Conservation (phyloP, 202 grass and related monocot genomes). For the Eragrostis tef region DNA sequence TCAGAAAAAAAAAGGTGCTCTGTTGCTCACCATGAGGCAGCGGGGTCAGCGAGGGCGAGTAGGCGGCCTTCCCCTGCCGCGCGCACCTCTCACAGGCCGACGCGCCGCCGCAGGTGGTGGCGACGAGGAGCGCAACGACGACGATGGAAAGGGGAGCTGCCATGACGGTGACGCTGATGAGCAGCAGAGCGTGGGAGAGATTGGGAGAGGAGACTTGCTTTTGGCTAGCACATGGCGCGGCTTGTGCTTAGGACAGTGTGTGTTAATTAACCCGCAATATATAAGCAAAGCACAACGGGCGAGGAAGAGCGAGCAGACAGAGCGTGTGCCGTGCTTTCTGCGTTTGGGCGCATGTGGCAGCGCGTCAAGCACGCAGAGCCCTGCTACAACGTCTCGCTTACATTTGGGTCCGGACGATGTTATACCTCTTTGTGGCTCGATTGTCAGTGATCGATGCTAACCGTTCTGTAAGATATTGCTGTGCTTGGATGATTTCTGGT, state of each 20-base stretch:
- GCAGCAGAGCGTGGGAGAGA: background rate
- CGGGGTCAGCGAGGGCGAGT: constrained; percentile 45
- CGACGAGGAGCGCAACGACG: constrained; percentile 33
- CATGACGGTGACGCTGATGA: background rate
- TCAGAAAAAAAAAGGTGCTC: too few relatives aligned
- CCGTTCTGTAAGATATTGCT: background rate
- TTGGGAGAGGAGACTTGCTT: background rate
- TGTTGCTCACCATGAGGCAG: constrained; percentile 40
- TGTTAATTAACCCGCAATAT: constrained; percentile 33
- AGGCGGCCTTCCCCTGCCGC: constrained; percentile 56
- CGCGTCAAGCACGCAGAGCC: too few relatives aligned
- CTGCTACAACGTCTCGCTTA: rapidly evolving
- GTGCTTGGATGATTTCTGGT: background rate
- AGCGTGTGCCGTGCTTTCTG: background rate
- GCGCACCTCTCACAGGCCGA: constrained; percentile 55
- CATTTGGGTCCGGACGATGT: rapidly evolving
- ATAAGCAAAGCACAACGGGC: background rate
- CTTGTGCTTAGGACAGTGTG: background rate
- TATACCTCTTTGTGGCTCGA: rapidly evolving
- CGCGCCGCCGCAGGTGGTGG: background rate
- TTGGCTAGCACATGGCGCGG: constrained; percentile 36
- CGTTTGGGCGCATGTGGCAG: background rate
- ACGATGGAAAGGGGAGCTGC: background rate
- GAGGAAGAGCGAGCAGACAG: too few relatives aligned
- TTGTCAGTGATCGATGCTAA: rapidly evolving